These are phyloP conservation scores for Datura wrightii DNA, from an alignment of 257 asterid genomes.

Conservation along the genomic window DNA sequence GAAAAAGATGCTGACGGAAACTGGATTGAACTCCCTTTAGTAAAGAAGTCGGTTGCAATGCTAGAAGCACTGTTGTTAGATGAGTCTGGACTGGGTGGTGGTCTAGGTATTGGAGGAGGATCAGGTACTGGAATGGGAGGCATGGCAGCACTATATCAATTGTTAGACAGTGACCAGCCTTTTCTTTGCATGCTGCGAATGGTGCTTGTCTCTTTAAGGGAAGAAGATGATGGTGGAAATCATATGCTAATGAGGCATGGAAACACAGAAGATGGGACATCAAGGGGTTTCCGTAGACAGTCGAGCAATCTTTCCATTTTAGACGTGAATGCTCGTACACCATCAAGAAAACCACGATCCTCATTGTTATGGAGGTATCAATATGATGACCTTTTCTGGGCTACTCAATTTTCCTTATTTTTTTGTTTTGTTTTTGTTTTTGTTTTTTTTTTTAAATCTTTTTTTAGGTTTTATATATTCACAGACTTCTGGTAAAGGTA, in stretches of 20 bases:
- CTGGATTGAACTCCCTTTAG: slow-evolving; percentile 94
- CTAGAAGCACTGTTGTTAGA: slow-evolving; percentile 93
- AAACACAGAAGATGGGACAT: slow-evolving; percentile 56
- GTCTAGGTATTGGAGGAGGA: slow-evolving; percentile 99
- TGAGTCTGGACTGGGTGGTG: slow-evolving; percentile 97
- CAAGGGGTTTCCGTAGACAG: slow-evolving; percentile 59
- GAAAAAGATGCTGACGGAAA: slow-evolving; percentile 86
- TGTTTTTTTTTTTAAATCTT: not conserved
- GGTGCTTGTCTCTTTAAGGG: slow-evolving; percentile 94
- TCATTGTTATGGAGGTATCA: slow-evolving; percentile 96
- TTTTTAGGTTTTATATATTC: not conserved
- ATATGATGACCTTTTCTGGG: slow-evolving; percentile 1
- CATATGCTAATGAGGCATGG: slow-evolving; percentile 67
- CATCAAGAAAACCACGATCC: slow-evolving; percentile 86
- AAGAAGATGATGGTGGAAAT: slow-evolving; percentile 89
- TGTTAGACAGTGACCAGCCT: slow-evolving; percentile 98
- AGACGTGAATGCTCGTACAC: slow-evolving; percentile 61
- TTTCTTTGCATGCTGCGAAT: slow-evolving; percentile 96
- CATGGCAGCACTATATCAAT: slow-evolving; percentile 90
- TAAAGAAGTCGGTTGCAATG: slow-evolving; percentile 90
- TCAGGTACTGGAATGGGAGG: slow-evolving; percentile 99
- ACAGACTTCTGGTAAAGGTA: not conserved
- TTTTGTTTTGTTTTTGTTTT: not conserved
- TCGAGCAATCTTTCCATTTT: slow-evolving; percentile 52
- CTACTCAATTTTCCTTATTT: not conserved